Evolutionary conservation across 164 flowering plant species (phyloP).

Genomic region (Dillenia suffruticosa): DNA sequence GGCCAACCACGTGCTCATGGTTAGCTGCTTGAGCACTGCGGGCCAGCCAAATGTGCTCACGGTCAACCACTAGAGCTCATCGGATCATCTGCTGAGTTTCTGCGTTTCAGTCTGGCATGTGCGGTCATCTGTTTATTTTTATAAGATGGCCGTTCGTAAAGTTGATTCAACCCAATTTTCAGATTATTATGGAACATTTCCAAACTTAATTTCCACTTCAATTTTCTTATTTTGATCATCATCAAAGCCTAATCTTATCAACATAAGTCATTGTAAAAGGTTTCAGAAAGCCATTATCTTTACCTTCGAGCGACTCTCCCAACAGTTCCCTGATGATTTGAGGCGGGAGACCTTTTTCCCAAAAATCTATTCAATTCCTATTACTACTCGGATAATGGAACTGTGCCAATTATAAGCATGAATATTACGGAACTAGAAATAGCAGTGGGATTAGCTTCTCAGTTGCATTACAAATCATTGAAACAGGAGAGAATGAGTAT

Average conservation of each 20-base stretch:
- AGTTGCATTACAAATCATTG: conserved; percentile 31
- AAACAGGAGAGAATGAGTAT: conserved; percentile 28
- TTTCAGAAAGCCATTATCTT: background rate
- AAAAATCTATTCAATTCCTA: conserved; percentile 17
- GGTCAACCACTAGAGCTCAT: too few relatives aligned
- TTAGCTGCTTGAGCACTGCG: too few relatives aligned
- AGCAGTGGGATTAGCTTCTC: conserved; percentile 36
- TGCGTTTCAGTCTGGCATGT: too few relatives aligned
- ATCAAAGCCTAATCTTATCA: background rate
- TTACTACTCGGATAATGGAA: conserved; percentile 44
- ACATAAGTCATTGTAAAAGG: background rate
- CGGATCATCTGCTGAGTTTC: too few relatives aligned
- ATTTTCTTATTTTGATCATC: background rate
- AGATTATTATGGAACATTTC: too few relatives aligned
- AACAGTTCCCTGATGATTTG: conserved; percentile 57
- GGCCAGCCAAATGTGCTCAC: too few relatives aligned
- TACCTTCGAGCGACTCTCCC: conserved; percentile 1
- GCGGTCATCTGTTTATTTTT: too few relatives aligned
- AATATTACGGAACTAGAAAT: conserved; percentile 40
- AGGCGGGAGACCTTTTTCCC: conserved; percentile 11
- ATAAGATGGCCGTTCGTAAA: too few relatives aligned
- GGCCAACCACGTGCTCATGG: too few relatives aligned
- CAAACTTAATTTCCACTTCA: background rate
- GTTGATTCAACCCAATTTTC: too few relatives aligned
- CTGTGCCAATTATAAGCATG: conserved; percentile 35